Evolutionary conservation across 768 basidiomycete genomes (phyloP).

Genomic region (Bullera alba): DNA sequence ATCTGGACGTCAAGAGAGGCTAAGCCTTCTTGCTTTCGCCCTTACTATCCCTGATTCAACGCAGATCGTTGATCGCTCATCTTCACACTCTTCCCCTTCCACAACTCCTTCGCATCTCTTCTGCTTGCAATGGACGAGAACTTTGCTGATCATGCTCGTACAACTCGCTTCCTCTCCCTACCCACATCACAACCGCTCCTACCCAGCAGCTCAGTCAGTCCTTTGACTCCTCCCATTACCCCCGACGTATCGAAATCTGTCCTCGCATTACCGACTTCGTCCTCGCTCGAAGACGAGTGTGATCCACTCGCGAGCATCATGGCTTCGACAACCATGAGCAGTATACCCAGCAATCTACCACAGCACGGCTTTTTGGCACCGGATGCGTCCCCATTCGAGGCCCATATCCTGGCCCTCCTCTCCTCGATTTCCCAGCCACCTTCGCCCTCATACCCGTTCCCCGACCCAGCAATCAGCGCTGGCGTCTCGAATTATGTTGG

Average conservation of each 20-base stretch:
- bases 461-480: background rate
- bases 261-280: background rate
- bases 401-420: conserved; percentile 27
- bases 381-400: conserved; percentile 17
- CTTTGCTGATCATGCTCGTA: background rate
- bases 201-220: background rate
- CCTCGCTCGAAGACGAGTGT: background rate
- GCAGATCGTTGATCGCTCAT: background rate
- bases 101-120: background rate
- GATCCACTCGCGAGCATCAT: background rate
- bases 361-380: background rate
- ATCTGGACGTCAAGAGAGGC: no score
- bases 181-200: background rate
- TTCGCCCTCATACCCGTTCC: conserved; percentile 37
- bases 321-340: background rate
- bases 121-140: background rate
- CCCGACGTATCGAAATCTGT: background rate
- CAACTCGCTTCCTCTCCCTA: background rate
- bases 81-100: background rate
- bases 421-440: conserved; percentile 29
- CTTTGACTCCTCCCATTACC: conserved; percentile 3
- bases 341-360: background rate
- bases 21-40: background rate
- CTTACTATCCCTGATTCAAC: no score
- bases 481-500: conserved; percentile 13